Base-by-base conservation (phyloP, 495 filamentous ascomycete genomes). In the Chaetomidium leptoderma region DNA sequence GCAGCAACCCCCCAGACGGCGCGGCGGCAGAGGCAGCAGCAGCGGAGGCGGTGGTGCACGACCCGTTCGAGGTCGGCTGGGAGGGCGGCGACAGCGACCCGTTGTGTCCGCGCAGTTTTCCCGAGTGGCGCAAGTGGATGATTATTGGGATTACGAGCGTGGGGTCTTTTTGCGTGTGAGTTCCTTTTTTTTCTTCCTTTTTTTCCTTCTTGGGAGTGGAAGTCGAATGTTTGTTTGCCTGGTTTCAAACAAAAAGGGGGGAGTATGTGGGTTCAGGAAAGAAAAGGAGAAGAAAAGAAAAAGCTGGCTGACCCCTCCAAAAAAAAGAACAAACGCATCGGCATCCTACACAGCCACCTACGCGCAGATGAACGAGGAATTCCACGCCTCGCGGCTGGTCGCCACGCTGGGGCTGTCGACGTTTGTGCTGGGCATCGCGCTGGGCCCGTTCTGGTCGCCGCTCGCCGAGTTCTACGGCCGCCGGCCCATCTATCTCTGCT, bases 271-370 rank as follows among this genome's bases (percentile, higher is more conserved):
- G n/a, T n/a, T n/a, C n/a, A 40, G 1, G 6, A 40, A 40, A 4
- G 16, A 40, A 17, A 19, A 16, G n/a, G n/a, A 33, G 11, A 33
- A 33, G 11, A 33, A 33, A 33, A 33, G 32, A 33, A 33, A 33
- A 33, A 33, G 32, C 11, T 19, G 19, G n/a, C n/a, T n/a, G n/a
- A n/a, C n/a, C n/a, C n/a, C n/a, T n/a, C n/a, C n/a, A n/a, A n/a
- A 43, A 43, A 43, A 3, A 66, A 92, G 89, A 48, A 97, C 92
- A 6, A 92, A 89, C 69, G 82, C 90, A 2, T 92, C 88, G 21
- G 92, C 91, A 1, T 84, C 95, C 65, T 97, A 98, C 66, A 92
- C 91, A 3, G 82, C 82, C 9, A 95, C 88, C 0, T 97, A 97
- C 70, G 66, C 36, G n/a, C 91, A 96, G 69, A 78, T 96, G 65